Base-by-base conservation (phyloP, 805 yeast species). In the Sungouiella thailandica region DNA sequence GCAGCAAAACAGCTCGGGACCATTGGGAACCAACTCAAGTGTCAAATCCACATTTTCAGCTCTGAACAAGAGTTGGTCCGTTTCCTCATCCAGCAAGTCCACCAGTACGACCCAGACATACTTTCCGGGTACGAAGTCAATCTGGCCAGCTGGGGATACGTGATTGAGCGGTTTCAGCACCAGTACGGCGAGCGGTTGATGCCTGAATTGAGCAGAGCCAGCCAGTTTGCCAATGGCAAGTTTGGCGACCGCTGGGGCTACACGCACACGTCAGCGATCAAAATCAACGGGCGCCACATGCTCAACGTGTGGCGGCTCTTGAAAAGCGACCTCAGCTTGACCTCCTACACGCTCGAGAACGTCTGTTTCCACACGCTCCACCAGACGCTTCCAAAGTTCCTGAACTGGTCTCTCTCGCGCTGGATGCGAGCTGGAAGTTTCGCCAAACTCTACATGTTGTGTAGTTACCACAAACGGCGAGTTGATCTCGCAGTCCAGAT, bases 81-180 rank as follows among this genome's bases (percentile, higher is more conserved):
- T 7, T 68, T 68, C 5, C 59, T 90, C 7, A 58, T 78, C 0
- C 65, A 70, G 1, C 42, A 82, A 11, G 78, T 85, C 0, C 70
- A 77, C 13, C 45, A 63, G 2, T 67, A 77, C 32, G 97, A 93
- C 51, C 97, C 97, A 0, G 98, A 93, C 53, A 76, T 93, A 19
- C 50, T 93, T 5, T 70, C 85, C 0, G 97, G 97, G 0, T 93
- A 73, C 53, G 98, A 93, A 49, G 70, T 86, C 5, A 83, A 86
- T 42, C 61, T 79, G 1, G 48, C 73, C 0, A 85, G 97, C 0
- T 90, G 97, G 97, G 97, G 98, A 0, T 93, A 84, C 49, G 34
- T 89, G 0, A 68, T 84, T 17, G 93, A 84, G 33, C 55, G 98
- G 29, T 70, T 74, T 36, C 53, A 63, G 12, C 40, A 37, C 0